Evolutionary conservation across 805 yeast genomes (phyloP).

Genomic region (Candida alai): DNA sequence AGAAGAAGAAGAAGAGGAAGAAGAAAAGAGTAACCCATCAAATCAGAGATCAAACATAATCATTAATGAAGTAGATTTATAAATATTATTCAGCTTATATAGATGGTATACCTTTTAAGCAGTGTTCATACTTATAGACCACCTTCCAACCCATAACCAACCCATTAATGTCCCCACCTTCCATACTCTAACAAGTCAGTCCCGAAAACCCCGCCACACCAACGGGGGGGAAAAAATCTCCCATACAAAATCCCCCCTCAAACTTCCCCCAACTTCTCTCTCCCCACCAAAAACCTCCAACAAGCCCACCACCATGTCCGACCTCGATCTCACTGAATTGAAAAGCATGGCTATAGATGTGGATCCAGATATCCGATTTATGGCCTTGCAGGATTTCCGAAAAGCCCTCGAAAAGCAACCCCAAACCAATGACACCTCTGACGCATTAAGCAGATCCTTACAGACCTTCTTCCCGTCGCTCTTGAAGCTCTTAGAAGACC

Average conservation of each 20-base stretch:
- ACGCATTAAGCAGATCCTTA: slow-evolving; percentile 21
- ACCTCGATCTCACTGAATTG: slow-evolving; percentile 25
- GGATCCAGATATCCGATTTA: slow-evolving; percentile 79
- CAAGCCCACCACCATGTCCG: slow-evolving; percentile 16
- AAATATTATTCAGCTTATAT: slow-evolving; percentile 1
- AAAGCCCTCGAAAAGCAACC: slow-evolving; percentile 28
- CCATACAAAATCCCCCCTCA: background rate
- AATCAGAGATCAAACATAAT: slow-evolving; percentile 27
- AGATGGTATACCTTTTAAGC: background rate
- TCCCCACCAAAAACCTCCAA: background rate
- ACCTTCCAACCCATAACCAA: no score
- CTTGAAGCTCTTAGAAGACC: slow-evolving; percentile 50
- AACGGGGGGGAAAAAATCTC: no score
- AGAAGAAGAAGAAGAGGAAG: slow-evolving; percentile 6
- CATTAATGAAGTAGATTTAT: slow-evolving; percentile 42
- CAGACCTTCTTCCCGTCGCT: slow-evolving; percentile 37
- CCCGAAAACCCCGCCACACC: no score
- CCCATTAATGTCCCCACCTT: no score
- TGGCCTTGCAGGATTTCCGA: slow-evolving; percentile 77
- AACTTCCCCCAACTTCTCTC: background rate
- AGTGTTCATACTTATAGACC: no score
- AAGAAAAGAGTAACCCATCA: background rate
- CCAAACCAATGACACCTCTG: slow-evolving; percentile 14
- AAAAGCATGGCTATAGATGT: slow-evolving; percentile 53
- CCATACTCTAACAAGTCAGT: no score